A percentile compares a stretch with the other conserved stretches of the same genome.
Evolutionary conservation across 495 filamentous ascomycete species (phyloP).

Genomic region (Hypomontagnella monticulosa): DNA sequence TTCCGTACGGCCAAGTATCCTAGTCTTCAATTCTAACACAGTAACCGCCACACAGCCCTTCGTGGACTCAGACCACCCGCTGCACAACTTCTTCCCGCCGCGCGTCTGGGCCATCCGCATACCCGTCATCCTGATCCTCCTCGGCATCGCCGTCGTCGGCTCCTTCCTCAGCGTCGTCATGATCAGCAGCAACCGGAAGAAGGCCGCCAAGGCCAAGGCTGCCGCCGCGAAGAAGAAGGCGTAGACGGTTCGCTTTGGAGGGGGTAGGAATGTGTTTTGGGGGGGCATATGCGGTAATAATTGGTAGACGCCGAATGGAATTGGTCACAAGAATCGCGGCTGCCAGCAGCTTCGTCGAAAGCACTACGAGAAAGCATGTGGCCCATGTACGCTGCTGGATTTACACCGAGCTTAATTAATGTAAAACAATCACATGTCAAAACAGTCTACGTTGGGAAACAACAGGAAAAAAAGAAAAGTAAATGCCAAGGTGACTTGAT

Average conservation of each 20-base stretch:
- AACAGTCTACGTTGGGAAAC: slow-evolving; percentile 5
- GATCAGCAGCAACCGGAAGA: slow-evolving; percentile 98
- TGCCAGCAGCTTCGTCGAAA: neutral
- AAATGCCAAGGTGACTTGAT: slow-evolving; percentile 35
- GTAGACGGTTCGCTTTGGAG: slow-evolving; percentile 24
- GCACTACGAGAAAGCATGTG: neutral
- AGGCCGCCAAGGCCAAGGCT: slow-evolving; percentile 89
- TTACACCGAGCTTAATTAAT: slow-evolving; percentile 7
- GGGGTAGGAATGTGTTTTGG: neutral
- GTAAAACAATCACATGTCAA: slow-evolving; percentile 15
- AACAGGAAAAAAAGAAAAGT: slow-evolving; percentile 1
- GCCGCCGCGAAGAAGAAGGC: slow-evolving; percentile 76
- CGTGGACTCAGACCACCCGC: slow-evolving; percentile 91
- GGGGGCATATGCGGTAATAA: neutral
- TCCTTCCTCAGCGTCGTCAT: slow-evolving; percentile 97
- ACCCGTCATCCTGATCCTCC: slow-evolving; percentile 92
- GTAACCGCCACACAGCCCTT: slow-evolving; percentile 81
- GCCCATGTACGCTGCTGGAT: slow-evolving; percentile 2
- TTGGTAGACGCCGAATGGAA: neutral
- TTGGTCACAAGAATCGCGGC: slow-evolving; percentile 1
- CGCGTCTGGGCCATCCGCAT: slow-evolving; percentile 99
- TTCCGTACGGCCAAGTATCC: too few species aligned
- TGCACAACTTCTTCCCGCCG: slow-evolving; percentile 94
- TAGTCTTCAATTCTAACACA: slow-evolving; percentile 1
- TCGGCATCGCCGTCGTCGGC: slow-evolving; percentile 93